A percentile compares a stretch with the other conserved stretches of the same genome.
Conservation (phyloP, 108 stramenopile genomes). For the Schizochytrium sp. region DNA sequence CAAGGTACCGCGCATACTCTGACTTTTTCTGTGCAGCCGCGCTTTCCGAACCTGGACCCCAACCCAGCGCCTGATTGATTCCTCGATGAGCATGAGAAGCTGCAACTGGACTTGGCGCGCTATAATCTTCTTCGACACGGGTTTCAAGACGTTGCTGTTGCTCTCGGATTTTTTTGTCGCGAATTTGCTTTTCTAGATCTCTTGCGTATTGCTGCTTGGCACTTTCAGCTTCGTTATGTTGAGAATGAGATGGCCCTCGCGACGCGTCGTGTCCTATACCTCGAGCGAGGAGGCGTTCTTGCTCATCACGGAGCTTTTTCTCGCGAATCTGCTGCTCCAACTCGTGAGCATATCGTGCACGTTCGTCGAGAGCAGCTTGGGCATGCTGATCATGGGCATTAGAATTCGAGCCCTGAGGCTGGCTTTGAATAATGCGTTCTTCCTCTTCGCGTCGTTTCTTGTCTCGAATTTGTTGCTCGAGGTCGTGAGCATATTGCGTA, state of each 20-base stretch:
- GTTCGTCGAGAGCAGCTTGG: not conserved
- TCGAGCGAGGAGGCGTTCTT: not conserved
- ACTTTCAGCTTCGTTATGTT: not conserved
- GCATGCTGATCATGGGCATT: no score
- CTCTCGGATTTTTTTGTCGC: not conserved
- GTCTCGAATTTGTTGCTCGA: not conserved
- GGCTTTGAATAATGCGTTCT: not conserved
- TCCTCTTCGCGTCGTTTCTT: not conserved
- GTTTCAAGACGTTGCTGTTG: not conserved
- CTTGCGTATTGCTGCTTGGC: not conserved
- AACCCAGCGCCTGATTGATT: not conserved
- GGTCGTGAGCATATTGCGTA: not conserved
- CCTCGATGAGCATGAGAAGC: not conserved
- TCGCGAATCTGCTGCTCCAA: not conserved
- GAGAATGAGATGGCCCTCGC: not conserved
- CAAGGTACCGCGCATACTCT: not conserved
- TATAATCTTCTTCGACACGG: not conserved
- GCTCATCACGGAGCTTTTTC: not conserved
- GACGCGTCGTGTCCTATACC: not conserved
- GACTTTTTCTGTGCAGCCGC: not conserved
- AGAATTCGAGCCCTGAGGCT: no score
- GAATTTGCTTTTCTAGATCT: not conserved
- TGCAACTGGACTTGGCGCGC: not conserved
- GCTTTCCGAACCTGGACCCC: not conserved
- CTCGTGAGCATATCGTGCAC: not conserved